Conservation (phyloP, 164 flowering plant species). For the Piper longum region DNA sequence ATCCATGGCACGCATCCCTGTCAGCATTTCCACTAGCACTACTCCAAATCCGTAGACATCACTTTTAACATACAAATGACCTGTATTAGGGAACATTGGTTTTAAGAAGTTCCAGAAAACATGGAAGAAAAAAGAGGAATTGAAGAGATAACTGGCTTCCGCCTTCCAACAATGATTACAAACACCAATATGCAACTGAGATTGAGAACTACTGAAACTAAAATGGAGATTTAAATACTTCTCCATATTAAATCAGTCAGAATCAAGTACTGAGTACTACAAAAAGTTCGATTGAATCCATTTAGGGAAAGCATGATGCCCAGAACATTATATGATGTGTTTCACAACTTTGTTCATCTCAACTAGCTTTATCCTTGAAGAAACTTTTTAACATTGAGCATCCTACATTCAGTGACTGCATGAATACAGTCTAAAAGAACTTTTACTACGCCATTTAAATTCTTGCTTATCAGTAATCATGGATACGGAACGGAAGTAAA, state of each 20-base stretch:
- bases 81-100: conserved; percentile 17
- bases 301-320: no score
- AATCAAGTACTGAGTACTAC: no score
- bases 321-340: no score
- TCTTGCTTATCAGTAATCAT: neutral
- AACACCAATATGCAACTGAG: neutral
- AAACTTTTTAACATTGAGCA: neutral
- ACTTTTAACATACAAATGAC: conserved; percentile 81
- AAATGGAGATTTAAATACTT: no score
- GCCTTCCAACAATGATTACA: neutral
- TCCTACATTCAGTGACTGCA: neutral
- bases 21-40: conserved; percentile 61
- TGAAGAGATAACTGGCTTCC: neutral
- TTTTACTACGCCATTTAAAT: neutral
- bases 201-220: neutral
- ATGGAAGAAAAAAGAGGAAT: neutral
- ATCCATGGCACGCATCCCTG: conserved; percentile 63
- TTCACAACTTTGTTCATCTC: neutral
- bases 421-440: neutral
- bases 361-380: neutral
- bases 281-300: no score
- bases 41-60: conserved; percentile 90
- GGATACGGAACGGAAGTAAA: neutral
- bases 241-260: no score
- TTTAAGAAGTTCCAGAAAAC: neutral